Evolutionary conservation across 169 alveolate genomes (phyloP), one percentile per base, ranked within the genome.

Genomic region (Eimeria sp.): DNA sequence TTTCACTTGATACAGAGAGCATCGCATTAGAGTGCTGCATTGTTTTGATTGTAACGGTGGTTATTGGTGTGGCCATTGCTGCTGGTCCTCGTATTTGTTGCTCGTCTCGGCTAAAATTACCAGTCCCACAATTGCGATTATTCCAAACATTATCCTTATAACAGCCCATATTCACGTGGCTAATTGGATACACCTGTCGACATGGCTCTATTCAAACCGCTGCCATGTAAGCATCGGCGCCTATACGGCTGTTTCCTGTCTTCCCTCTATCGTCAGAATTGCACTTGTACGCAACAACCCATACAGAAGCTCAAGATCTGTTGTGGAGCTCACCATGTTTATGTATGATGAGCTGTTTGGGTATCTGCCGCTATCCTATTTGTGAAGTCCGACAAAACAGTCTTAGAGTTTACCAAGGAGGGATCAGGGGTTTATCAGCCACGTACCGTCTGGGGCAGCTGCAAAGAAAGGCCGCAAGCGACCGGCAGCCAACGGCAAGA

Each of bases 401-500:
- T 61, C 70, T 1, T 25, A 65, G 43, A 43, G 43, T 65, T 65
- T 65, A n/a, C 4, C 1, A 40, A 25, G 6, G 22, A 65, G 75
- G 75, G 43, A 25, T 65, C 18, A 65, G 75, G 43, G 75, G 22
- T 65, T 20, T 9, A 40, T 6, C 9, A 3, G 6, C 14, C 49
- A 57, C 43, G 14, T 80, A 49, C 89, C 89, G 10, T 80, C 89
- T 47, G 65, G 16, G 10, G 61, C 34, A 7, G 4, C 25, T 16
- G 65, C 61, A 25, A 80, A 80, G 70, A 80, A 51, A 25, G 65
- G 70, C 22, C 47, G 70, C 43, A 80, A 18, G 70, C 89, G 43
- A 49, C 89, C 89, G 43, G 51, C 89, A 9, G 89, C 89, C 34
- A 80, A n/a, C 22, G 89, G 89, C 34, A 80, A n/a, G 65, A 80